Percentiles rank a stretch among this genome's conserved stretches.
Evolutionary conservation across 192 early-diverging fungal species (phyloP).

Genomic region (Dissophora globulifera): DNA sequence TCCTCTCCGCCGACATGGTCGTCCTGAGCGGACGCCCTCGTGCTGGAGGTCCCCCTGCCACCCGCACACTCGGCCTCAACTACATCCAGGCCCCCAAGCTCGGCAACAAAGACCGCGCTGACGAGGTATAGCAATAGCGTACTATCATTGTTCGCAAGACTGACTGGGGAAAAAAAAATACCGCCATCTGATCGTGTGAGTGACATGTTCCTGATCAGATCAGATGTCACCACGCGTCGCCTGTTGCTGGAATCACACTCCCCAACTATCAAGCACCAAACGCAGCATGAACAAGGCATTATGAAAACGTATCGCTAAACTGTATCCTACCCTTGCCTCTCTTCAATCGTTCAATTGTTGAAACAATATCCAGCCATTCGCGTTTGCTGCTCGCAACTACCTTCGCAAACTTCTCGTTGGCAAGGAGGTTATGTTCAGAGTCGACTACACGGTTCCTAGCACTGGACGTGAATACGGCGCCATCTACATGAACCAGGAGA

Average conservation of each 20-base stretch:
- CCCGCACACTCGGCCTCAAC: constrained; percentile 84
- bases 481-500: constrained; percentile 60
- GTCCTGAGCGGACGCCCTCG: constrained; percentile 85
- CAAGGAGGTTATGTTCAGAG: constrained; percentile 86
- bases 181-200: constrained; percentile 1
- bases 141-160: background rate
- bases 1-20: constrained; percentile 93
- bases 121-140: constrained; percentile 76
- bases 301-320: no score
- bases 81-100: constrained; percentile 87
- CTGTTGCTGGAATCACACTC: background rate
- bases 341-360: no score
- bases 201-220: constrained; percentile 39
- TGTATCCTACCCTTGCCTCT: no score
- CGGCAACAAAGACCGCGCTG: constrained; percentile 81
- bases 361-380: constrained; percentile 71
- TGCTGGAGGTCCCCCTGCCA: constrained; percentile 84
- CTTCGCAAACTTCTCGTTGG: constrained; percentile 88
- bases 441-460: constrained; percentile 81
- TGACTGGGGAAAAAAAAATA: background rate
- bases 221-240: constrained; percentile 9
- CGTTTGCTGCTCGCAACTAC: constrained; percentile 90
- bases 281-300: no score
- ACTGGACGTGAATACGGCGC: constrained; percentile 76
- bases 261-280: no score